Percentiles rank a stretch among this genome's conserved stretches.
These are phyloP conservation scores for Corymbia citriodora DNA, from an alignment of 441 rosid genomes.

Conservation along the genomic window DNA sequence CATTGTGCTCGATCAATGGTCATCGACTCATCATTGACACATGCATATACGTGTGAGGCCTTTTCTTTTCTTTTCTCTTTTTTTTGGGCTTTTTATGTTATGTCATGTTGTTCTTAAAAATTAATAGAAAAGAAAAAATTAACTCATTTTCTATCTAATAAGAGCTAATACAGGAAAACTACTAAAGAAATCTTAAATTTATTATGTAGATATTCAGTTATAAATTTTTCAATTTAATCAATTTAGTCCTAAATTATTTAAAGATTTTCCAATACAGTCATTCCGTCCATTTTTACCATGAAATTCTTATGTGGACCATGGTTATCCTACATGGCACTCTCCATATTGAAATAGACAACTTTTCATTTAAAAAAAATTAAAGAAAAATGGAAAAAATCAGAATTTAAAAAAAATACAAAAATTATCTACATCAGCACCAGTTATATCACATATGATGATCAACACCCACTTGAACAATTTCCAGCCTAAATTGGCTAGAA, in stretches of 20 bases:
- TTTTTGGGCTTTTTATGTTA: not conserved
- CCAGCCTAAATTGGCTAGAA: accelerated
- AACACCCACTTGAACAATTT: accelerated
- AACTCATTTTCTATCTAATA: not conserved
- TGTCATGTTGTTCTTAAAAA: not conserved
- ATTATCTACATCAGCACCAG: accelerated
- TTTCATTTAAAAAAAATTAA: not conserved
- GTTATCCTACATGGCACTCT: accelerated
- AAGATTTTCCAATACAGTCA: accelerated
- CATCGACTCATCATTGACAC: not conserved
- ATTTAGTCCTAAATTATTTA: accelerated
- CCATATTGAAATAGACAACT: accelerated
- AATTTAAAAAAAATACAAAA: not conserved
- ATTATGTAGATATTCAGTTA: accelerated
- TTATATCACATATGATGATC: accelerated
- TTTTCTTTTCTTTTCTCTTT: not conserved
- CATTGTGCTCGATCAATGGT: not conserved
- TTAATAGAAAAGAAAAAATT: not conserved
- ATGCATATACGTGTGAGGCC: not conserved
- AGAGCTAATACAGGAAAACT: not conserved
- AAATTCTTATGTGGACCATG: accelerated
- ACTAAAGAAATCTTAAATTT: accelerated
- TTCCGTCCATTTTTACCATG: accelerated
- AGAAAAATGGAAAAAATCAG: not conserved
- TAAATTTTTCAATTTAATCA: accelerated